These are phyloP conservation scores for Sphagnum fallax DNA, from an alignment of 228 moss, liverwort and hornwort species.

Conservation along the genomic window DNA sequence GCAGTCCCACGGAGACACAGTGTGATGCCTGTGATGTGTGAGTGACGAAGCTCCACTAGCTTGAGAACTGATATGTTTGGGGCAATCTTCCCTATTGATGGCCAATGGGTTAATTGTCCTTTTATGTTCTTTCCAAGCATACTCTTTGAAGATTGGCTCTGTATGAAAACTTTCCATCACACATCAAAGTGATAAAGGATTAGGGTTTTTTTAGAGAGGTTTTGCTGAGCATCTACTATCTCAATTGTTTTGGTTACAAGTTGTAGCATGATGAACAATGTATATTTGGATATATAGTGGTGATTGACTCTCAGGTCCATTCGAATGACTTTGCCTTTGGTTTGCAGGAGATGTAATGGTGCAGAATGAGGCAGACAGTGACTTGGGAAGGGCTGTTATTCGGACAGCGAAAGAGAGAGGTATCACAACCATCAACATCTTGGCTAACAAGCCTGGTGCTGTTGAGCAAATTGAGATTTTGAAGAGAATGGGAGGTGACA, in stretches of 20 bases:
- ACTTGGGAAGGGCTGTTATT: constrained; percentile 57
- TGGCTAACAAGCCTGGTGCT: constrained; percentile 49
- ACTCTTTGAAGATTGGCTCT: no score
- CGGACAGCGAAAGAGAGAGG: constrained; percentile 49
- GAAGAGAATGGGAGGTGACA: constrained; percentile 63
- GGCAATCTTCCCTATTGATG: no score
- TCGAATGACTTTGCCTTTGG: background rate
- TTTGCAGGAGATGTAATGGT: constrained; percentile 57
- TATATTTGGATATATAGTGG: background rate
- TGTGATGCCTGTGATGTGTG: no score
- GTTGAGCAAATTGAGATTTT: constrained; percentile 45
- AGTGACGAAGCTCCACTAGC: no score
- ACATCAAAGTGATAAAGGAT: no score
- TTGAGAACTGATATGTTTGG: no score
- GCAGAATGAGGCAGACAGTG: constrained; percentile 72
- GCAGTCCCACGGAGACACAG: no score
- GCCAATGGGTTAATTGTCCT: no score
- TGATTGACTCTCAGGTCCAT: background rate
- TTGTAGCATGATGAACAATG: background rate
- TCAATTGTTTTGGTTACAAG: background rate
- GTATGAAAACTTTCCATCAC: no score
- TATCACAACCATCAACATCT: constrained; percentile 52
- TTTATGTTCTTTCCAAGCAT: no score
- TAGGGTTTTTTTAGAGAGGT: no score
- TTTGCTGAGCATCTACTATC: background rate